phyloP scores from a whole-genome alignment of 2,329 filamentous ascomycete genomes.

The Alternaria ventricosa region DNA sequence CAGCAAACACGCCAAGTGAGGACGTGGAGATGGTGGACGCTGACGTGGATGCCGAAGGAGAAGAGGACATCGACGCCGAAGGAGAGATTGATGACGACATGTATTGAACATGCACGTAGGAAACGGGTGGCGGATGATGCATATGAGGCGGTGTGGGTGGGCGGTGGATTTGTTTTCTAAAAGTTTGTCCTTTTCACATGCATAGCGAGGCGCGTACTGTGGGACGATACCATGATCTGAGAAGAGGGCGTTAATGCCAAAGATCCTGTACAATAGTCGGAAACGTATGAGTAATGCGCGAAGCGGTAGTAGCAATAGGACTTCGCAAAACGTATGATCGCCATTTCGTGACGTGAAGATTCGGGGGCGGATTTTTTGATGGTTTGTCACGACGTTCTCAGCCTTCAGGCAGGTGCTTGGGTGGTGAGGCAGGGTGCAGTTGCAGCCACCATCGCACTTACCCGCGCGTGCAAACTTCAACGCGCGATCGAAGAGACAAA shows the following conservation, averaged over 20 bases:
- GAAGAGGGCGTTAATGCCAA: neutral
- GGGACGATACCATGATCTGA: neutral
- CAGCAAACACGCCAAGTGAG: neutral
- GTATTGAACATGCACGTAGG: conserved; percentile 4
- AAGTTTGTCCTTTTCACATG: conserved; percentile 6
- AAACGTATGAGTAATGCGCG: neutral
- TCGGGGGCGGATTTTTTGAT: neutral
- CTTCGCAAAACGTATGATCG: neutral
- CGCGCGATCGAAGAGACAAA: neutral
- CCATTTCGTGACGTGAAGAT: neutral
- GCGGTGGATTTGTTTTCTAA: neutral
- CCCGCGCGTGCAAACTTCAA: neutral
- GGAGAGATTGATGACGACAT: conserved; percentile 30
- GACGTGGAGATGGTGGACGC: conserved; percentile 22
- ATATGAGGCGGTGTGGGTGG: neutral
- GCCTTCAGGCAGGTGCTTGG: neutral
- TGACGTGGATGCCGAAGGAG: conserved; percentile 12
- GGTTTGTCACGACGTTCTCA: neutral
- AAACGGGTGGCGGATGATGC: neutral
- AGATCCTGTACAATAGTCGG: neutral
- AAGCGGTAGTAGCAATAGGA: neutral
- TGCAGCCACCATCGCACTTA: neutral
- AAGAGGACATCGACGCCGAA: conserved; percentile 28
- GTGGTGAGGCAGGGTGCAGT: neutral
- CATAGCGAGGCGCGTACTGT: conserved; percentile 20